Percentiles rank a stretch among this genome's conserved stretches.
Evolutionary conservation across 495 filamentous ascomycete genomes (phyloP).

Genomic region (Penicillium atrosanguineum): DNA sequence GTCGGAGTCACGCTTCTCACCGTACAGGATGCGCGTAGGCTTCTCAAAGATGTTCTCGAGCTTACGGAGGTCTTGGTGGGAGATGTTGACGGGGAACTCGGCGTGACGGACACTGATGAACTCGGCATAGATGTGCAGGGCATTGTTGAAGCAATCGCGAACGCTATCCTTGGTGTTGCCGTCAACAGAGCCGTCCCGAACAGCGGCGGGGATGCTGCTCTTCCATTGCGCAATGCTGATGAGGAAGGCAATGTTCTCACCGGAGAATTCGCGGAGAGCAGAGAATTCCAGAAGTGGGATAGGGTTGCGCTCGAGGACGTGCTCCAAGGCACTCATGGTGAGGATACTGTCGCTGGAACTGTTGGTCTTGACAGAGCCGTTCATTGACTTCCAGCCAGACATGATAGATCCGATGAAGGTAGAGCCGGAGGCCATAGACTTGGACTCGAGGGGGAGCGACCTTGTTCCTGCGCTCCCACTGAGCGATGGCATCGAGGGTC

Average conservation of each 20-base stretch:
- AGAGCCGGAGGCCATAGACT: conserved; percentile 26
- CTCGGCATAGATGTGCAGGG: conserved; percentile 56
- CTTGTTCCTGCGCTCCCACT: conserved; percentile 34
- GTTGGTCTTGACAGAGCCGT: conserved; percentile 26
- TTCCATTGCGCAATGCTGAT: conserved; percentile 57
- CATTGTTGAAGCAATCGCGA: conserved; percentile 47
- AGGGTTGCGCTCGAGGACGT: conserved; percentile 54
- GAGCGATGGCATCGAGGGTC: conserved; percentile 35
- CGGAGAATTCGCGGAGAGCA: conserved; percentile 61
- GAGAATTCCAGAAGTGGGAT: conserved; percentile 57
- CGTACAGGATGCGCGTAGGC: conserved; percentile 34
- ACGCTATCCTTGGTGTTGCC: conserved; percentile 27
- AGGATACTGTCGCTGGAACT: conserved; percentile 41
- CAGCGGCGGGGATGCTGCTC: conserved; percentile 14
- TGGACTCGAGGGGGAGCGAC: conserved; percentile 19
- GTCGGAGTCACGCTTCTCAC: conserved; percentile 28
- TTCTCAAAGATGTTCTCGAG: conserved; percentile 52
- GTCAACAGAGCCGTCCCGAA: neutral
- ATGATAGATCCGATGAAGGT: conserved; percentile 35
- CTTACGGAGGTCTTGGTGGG: conserved; percentile 40
- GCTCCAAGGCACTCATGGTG: conserved; percentile 59
- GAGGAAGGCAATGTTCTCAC: conserved; percentile 68
- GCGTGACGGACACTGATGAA: conserved; percentile 55
- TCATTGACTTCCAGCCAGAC: conserved; percentile 33
- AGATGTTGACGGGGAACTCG: conserved; percentile 64